Percentiles rank a stretch among this genome's conserved stretches.
These are phyloP conservation scores for Pisolithus marmoratus DNA, from an alignment of 768 basidiomycete genomes.

Conservation along the genomic window DNA sequence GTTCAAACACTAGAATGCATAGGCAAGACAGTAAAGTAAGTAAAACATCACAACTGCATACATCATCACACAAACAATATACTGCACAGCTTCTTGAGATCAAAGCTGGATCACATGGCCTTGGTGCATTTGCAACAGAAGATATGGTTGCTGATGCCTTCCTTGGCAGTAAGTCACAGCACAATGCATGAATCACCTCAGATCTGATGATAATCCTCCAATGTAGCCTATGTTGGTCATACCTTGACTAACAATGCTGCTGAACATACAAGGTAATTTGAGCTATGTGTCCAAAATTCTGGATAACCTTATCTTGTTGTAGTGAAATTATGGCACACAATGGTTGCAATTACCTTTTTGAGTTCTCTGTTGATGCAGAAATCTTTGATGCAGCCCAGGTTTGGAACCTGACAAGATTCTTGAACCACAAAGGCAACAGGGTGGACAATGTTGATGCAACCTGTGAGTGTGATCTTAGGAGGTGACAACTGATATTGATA, in stretches of 20 bases:
- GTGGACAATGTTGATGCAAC: conserved; percentile 17
- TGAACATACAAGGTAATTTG: conserved; percentile 5
- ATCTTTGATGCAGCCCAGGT: conserved; percentile 34
- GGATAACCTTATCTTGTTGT: neutral
- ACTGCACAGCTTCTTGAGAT: conserved; percentile 31
- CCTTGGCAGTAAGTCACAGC: conserved; percentile 28
- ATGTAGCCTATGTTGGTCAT: conserved; percentile 38
- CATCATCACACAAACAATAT: neutral
- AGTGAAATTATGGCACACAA: conserved; percentile 13
- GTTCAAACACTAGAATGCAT: conserved; percentile 27
- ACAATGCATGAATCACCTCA: neutral
- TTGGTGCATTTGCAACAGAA: conserved; percentile 41
- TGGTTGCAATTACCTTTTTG: conserved; percentile 33
- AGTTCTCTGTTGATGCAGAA: neutral
- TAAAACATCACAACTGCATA: neutral
- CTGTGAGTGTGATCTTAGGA: conserved; percentile 15
- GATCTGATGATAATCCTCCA: neutral
- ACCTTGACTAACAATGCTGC: conserved; percentile 11
- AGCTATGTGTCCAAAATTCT: neutral
- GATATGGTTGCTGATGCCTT: conserved; percentile 17
- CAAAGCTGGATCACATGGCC: conserved; percentile 31
- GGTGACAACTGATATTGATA: neutral
- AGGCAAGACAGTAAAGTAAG: conserved; percentile 15
- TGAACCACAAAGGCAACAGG: conserved; percentile 30
- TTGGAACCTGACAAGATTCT: conserved; percentile 41